Percentiles rank a stretch among this genome's conserved stretches.
Conservation (phyloP, 1,284 basidiomycete species). For the Singerocomus rubriflavus region DNA sequence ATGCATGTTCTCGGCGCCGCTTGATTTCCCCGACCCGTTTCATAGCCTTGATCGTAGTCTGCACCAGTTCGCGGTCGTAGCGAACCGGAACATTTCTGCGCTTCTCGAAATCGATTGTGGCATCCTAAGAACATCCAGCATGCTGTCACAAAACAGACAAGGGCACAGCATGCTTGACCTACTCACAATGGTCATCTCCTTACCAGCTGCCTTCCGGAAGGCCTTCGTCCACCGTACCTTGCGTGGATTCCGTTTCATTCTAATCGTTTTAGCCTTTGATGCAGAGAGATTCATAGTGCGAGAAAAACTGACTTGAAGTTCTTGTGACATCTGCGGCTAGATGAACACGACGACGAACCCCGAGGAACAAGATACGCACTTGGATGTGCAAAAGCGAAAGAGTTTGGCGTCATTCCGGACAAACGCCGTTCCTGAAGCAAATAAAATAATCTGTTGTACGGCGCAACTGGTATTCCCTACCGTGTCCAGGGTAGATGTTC, state of each 20-base stretch:
- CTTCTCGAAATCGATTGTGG: constrained; percentile 99
- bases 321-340: constrained; percentile 77
- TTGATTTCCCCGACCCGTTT: constrained; percentile 94
- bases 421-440: constrained; percentile 74
- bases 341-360: constrained; percentile 11
- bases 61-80: constrained; percentile 93
- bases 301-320: constrained; percentile 81
- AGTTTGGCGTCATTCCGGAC: constrained; percentile 96
- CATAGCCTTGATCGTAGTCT: constrained; percentile 97
- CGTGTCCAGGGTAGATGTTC: constrained; percentile 93
- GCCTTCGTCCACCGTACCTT: constrained; percentile 99
- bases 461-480: constrained; percentile 36
- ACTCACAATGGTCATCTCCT: constrained; percentile 98
- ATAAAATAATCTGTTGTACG: not conserved
- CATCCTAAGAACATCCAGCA: constrained; percentile 62
- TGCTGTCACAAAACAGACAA: not conserved
- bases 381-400: constrained; percentile 95
- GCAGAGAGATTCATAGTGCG: not conserved
- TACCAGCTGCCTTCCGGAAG: constrained; percentile 97
- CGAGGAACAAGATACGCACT: constrained; percentile 51
- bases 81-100: constrained; percentile 96
- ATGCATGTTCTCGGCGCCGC: constrained; percentile 88
- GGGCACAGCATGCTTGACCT: not conserved
- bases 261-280: constrained; percentile 32
- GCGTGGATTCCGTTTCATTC: constrained; percentile 99